Percentiles rank a stretch among this genome's conserved stretches.
phyloP scores from a whole-genome alignment of 1,284 basidiomycete genomes.

The Kalmanozyma brasiliensis region DNA sequence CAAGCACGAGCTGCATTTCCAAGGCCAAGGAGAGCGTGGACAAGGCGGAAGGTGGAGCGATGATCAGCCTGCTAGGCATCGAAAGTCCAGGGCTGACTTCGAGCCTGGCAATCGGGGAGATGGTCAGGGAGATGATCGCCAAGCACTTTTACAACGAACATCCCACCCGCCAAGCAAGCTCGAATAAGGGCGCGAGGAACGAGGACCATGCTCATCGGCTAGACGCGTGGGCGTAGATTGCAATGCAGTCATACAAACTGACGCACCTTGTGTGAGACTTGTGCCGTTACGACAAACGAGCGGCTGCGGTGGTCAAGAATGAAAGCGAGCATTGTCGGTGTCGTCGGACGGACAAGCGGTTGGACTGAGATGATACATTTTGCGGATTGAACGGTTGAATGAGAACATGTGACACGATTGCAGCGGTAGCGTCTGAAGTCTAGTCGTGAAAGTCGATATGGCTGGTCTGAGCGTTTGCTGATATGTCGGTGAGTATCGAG shows the following conservation, averaged over 20 bases:
- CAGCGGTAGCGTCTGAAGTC: no score
- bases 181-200: slow-evolving; percentile 55
- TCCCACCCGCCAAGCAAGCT: background rate
- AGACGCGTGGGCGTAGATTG: slow-evolving; percentile 55
- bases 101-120: slow-evolving; percentile 71
- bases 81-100: slow-evolving; percentile 72
- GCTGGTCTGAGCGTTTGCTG: no score
- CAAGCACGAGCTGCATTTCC: slow-evolving; percentile 24
- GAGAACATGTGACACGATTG: no score
- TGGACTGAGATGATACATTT: no score
- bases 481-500: no score
- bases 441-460: no score
- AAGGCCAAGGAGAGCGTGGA: slow-evolving; percentile 12
- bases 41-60: slow-evolving; percentile 34
- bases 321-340: no score
- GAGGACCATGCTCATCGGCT: slow-evolving; percentile 47
- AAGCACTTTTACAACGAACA: slow-evolving; percentile 68
- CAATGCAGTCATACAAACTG: background rate
- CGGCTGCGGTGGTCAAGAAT: no score
- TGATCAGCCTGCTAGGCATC: slow-evolving; percentile 72
- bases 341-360: no score
- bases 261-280: no score
- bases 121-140: slow-evolving; percentile 69
- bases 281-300: no score
- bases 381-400: no score